phyloP scores from a whole-genome alignment of 345 rosid species.

The Alliaria petiolata region DNA sequence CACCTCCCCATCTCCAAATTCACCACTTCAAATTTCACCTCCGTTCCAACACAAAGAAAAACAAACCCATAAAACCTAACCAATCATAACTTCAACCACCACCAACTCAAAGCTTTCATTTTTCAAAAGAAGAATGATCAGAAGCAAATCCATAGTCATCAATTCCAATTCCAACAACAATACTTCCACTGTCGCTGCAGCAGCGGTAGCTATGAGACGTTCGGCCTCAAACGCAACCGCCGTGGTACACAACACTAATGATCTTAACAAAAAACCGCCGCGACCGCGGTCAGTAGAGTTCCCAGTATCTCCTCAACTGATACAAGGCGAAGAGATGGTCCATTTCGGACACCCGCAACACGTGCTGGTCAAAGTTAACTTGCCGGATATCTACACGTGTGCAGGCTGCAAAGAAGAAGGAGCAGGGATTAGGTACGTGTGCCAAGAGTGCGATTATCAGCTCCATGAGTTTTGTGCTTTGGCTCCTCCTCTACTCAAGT shows the following conservation, averaged over 20 bases:
- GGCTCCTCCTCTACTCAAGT: constrained; percentile 47
- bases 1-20: constrained; percentile 6
- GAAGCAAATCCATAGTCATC: constrained; percentile 35
- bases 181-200: background rate
- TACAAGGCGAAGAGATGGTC: constrained; percentile 43
- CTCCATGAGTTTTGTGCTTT: constrained; percentile 82
- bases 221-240: constrained; percentile 18
- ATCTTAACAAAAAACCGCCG: background rate
- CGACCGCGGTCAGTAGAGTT: constrained; percentile 34
- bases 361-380: constrained; percentile 36
- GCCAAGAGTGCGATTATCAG: constrained; percentile 74
- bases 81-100: constrained; percentile 7
- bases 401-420: constrained; percentile 80
- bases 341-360: constrained; percentile 74
- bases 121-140: constrained; percentile 21
- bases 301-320: constrained; percentile 51
- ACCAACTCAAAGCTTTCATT: background rate
- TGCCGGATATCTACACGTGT: constrained; percentile 63
- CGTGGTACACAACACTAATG: background rate
- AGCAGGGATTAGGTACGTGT: constrained; percentile 61
- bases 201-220: constrained; percentile 17
- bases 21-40: constrained; percentile 20
- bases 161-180: constrained; percentile 4
- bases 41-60: background rate
- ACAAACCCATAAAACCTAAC: background rate